A percentile compares a stretch with the other conserved stretches of the same genome.
Evolutionary conservation across 106 monocot genomes (phyloP).

Genomic region (Dendrobium catenatum): DNA sequence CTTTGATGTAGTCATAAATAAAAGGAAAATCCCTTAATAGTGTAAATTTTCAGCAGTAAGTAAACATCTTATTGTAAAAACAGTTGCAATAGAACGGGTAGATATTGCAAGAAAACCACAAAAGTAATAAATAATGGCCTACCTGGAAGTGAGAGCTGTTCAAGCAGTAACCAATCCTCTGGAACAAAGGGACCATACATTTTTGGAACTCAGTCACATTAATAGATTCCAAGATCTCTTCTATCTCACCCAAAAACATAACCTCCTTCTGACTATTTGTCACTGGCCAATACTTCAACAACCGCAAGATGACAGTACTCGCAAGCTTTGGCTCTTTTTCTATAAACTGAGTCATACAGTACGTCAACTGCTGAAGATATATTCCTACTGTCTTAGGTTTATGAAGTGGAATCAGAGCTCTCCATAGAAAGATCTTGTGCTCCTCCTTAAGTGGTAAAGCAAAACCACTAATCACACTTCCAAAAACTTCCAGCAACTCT

Average conservation of each 20-base stretch:
- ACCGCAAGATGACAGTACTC: slow-evolving; percentile 51
- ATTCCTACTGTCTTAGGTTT: slow-evolving; percentile 63
- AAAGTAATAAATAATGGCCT: neutral
- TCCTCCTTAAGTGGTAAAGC: slow-evolving; percentile 86
- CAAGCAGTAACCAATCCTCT: slow-evolving; percentile 52
- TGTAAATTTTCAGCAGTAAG: neutral
- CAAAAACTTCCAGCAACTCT: slow-evolving; percentile 79
- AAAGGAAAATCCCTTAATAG: too few relatives aligned
- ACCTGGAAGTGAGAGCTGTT: slow-evolving; percentile 93
- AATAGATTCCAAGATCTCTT: slow-evolving; percentile 74
- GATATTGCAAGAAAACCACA: neutral
- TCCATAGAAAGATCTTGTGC: slow-evolving; percentile 82
- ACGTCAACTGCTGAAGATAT: slow-evolving; percentile 84
- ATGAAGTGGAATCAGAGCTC: slow-evolving; percentile 73
- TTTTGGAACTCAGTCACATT: slow-evolving; percentile 60
- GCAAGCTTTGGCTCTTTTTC: slow-evolving; percentile 84
- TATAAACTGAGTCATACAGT: slow-evolving; percentile 69
- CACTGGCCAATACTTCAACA: slow-evolving; percentile 85
- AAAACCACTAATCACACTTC: slow-evolving; percentile 88
- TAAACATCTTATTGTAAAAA: neutral
- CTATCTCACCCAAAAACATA: slow-evolving; percentile 86
- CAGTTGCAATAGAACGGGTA: neutral
- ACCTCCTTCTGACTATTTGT: slow-evolving; percentile 89
- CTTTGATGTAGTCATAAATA: too few relatives aligned
- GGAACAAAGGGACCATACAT: slow-evolving; percentile 72